These are phyloP conservation scores for Phytophthora tentaculata DNA, from an alignment of 352 stramenopile species.

Conservation along the genomic window DNA sequence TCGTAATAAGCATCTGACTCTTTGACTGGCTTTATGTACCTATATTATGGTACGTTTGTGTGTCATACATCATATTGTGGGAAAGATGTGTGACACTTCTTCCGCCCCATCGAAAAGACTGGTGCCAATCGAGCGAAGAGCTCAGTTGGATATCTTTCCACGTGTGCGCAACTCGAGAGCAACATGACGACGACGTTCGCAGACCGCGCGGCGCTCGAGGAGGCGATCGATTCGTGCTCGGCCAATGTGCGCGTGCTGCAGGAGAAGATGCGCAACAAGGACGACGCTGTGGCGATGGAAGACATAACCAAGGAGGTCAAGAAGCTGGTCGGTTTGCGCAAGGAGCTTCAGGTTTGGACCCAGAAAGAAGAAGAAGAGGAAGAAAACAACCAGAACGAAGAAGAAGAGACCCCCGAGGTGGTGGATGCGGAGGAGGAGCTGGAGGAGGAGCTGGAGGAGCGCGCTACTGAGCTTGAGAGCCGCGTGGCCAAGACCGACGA, in stretches of 20 bases:
- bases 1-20: constrained; percentile 19
- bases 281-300: constrained; percentile 47
- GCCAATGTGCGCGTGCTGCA: constrained; percentile 61
- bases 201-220: constrained; percentile 48
- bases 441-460: constrained; percentile 26
- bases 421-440: constrained; percentile 20
- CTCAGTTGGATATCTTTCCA: constrained; percentile 32
- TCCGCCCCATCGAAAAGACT: constrained; percentile 22
- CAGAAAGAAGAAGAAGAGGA: constrained; percentile 27
- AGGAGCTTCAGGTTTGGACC: constrained; percentile 70
- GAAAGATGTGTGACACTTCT: constrained; percentile 3
- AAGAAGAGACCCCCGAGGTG: constrained; percentile 10
- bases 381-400: constrained; percentile 24
- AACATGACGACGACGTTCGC: constrained; percentile 52
- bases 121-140: constrained; percentile 23
- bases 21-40: constrained; percentile 26
- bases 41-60: constrained; percentile 12
- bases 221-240: constrained; percentile 63
- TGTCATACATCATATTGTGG: neutral
- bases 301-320: constrained; percentile 64
- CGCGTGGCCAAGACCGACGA: constrained; percentile 32
- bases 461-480: constrained; percentile 16
- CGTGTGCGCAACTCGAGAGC: neutral
- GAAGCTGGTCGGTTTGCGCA: constrained; percentile 65
- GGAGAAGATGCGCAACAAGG: constrained; percentile 56